Conservation (phyloP, 805 yeast genomes). For the Millerago galiae region DNA sequence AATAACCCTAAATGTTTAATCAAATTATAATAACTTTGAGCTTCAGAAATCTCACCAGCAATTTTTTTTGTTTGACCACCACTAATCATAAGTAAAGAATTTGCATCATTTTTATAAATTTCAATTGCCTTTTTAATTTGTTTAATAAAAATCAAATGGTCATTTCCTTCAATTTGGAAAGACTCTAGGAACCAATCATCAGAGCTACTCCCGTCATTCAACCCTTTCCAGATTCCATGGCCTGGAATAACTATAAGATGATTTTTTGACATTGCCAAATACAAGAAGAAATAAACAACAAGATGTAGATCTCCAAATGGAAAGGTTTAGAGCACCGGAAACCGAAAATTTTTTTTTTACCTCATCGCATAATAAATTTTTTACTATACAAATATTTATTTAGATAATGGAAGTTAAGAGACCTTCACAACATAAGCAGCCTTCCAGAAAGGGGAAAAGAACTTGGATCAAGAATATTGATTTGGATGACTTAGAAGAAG, state of each 20-base stretch:
- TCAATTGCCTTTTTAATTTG: conserved; percentile 47
- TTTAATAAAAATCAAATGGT: conserved; percentile 57
- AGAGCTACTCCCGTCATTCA: conserved; percentile 37
- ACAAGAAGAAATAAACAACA: too few relatives aligned
- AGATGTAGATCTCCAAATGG: background rate
- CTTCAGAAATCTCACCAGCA: conserved; percentile 54
- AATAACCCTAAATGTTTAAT: conserved; percentile 28
- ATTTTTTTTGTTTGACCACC: conserved; percentile 69
- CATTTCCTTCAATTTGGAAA: conserved; percentile 64
- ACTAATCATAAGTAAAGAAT: conserved; percentile 37
- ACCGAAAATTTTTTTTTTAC: background rate
- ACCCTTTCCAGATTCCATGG: conserved; percentile 53
- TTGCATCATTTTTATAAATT: conserved; percentile 20
- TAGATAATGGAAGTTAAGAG: conserved; percentile 33
- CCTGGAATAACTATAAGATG: conserved; percentile 49
- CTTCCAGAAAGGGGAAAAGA: conserved; percentile 87
- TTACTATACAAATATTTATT: background rate
- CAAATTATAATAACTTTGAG: conserved; percentile 47
- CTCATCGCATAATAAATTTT: background rate
- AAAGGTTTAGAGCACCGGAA: background rate
- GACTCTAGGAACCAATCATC: conserved; percentile 62
- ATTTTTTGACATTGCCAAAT: background rate
- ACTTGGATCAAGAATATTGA: conserved; percentile 94
- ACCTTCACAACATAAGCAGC: conserved; percentile 58
- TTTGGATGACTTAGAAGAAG: conserved; percentile 67